Evolutionary conservation across 208 protist genomes (phyloP), one percentile per base, ranked within the genome.

Genomic region (Trypanosoma cruzi): DNA sequence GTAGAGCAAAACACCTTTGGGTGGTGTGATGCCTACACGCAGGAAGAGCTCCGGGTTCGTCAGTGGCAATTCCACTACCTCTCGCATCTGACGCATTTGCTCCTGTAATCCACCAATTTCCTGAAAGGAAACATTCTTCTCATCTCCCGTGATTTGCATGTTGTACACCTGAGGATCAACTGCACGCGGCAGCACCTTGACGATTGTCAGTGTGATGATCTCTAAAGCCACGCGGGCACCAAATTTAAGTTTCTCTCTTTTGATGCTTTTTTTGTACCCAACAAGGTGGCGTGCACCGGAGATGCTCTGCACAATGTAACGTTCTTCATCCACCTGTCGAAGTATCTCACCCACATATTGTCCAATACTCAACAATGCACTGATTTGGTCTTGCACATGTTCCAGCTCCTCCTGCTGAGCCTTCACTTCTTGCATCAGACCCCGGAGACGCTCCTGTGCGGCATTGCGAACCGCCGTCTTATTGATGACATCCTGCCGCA

Each of bases 161-260:
- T 98, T 99, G 90, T 98, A 99, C 32, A 99, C 98, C 36, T 99
- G 85, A 46, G 99, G 99, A 77, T 99, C 99, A 7, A 99, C 97
- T 87, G 99, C 98, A 53, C 98, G 86, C 54, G 98, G 98, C n/a
- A 99, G 88, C 13, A 98, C 85, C 59, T 98, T 92, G 85, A 99
- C 99, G 73, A 99, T 99, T 5, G 99, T 99, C 26, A 99, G 88
- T 20, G 99, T 99, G 8, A 98, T 99, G 71, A 99, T 99, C 80
- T 99, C 99, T 26, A 99, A 88, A 48, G 99, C 93, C 0, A 99
- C 99, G 64, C 99, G 97, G 3, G 95, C 93, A 37, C 98, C 97
- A 29, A 98, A 88, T 75, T 90, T 98, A 7, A 99, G 84, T 75
- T 97, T 92, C 63, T 86, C 82, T 64, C 96, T 97, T 68, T 99